Evolutionary conservation across 495 filamentous ascomycete species (phyloP), one percentile per base, ranked within the genome.

Genomic region (Podospora sp.): DNA sequence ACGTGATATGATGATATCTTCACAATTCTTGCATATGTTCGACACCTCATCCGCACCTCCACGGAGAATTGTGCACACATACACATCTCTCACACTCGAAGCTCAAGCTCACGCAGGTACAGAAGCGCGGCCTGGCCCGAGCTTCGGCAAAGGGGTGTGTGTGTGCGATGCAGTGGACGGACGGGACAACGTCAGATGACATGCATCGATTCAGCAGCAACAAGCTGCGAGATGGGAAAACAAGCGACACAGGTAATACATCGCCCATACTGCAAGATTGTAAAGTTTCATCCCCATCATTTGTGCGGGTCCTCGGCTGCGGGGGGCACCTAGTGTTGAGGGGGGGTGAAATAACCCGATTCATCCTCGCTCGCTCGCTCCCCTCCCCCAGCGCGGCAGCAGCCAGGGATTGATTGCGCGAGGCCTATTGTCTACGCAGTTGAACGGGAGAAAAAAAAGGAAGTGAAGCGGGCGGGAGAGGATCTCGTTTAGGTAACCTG

Each of bases 141-240:
- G 56, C 56, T 59, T 59, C 56, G 56, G 56, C 56, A 59, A 3
- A 27, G n/a, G 40, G 40, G n/a, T n/a, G n/a, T n/a, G n/a, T n/a
- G n/a, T n/a, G n/a, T n/a, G n/a, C n/a, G n/a, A n/a, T 46, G 9
- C 2, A 46, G 16, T 46, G 40, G 40, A 46, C 11, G 6, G 56
- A 59, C 56, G 56, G 24, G 21, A 59, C 56, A 59, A 27, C 56
- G 18, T 59, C 56, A 59, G 56, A 59, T 59, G 56, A 59, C 56
- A 59, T 59, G 56, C 56, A 59, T 25, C 56, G 22, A 3, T 6
- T 9, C 24, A 59, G 25, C 56, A 21, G 6, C 21, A 6, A 6
- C 50, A n/a, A n/a, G 7, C 24, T 22, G 52, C 20, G 52, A 55
- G 56, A 59, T 26, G 22, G 24, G 56, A 59, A 8, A 33, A n/a